Evolutionary conservation across 208 protist species (phyloP), one percentile per base, ranked within the genome.

Genomic region (Wallacemonas sp.): DNA sequence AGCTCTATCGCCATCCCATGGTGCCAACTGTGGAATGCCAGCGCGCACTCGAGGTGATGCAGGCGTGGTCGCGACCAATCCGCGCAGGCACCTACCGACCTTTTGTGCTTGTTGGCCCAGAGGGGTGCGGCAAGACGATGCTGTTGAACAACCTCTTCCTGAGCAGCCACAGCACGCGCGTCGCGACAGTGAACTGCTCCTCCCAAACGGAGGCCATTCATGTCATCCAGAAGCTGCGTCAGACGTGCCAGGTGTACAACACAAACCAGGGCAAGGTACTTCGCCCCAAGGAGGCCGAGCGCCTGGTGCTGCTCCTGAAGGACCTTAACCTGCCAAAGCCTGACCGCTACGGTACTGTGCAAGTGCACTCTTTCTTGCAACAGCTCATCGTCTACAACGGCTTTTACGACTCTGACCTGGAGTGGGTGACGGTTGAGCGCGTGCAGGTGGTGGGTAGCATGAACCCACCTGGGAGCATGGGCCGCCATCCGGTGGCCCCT

Each of bases 281-380:
- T 30, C 83, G 97, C 2, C 98, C 98, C 13, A 98, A 97, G 68
- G 92, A 98, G 32, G 88, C 82, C 17, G 97, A 99, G 52, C 83
- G 94, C 6, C 83, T 99, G 19, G 87, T 99, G 13, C 69, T 99
- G 13, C 91, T 98, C 57, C 75, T 99, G 26, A 98, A 98, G 84
- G 97, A 99, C 71, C 78, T 99, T 37, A 99, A 99, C 76, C 78
- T 99, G 42, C 97, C 98, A 8, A 97, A 93, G 78, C 97, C 98
- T 8, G 98, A 99, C 83, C 93, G 95, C 73, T 99, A 99, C 84
- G 97, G 92, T 60, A 99, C 97, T 12, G 93, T 98, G 37, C 93
- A 99, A 79, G 73, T 99, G 21, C 95, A 99, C 67, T 94, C 96
- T 1, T 93, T 99, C 36, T 80, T 99, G 34, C 98, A 99, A 81